Conservation (phyloP, 352 stramenopile genomes). For the Phytophthora parvispora region DNA sequence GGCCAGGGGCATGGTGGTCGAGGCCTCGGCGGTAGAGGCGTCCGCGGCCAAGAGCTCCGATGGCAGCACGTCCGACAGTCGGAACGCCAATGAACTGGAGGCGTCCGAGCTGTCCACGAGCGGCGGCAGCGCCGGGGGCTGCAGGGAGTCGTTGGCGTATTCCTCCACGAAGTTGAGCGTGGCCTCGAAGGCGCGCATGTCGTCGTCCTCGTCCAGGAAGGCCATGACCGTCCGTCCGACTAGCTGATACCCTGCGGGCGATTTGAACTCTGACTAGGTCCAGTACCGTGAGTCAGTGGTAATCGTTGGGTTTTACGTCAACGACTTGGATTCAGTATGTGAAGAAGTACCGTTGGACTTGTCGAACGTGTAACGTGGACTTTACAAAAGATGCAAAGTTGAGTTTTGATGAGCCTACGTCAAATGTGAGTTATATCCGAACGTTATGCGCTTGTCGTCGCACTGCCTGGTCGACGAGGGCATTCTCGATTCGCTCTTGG, state of each 20-base stretch:
- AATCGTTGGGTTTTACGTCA: no score
- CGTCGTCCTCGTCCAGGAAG: slow-evolving; percentile 20
- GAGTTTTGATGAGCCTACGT: no score
- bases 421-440: background rate
- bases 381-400: no score
- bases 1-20: no score
- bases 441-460: background rate
- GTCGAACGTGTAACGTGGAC: background rate
- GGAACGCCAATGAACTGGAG: slow-evolving; percentile 23
- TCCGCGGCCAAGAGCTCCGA: background rate
- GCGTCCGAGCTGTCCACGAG: slow-evolving; percentile 28
- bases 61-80: slow-evolving; percentile 4
- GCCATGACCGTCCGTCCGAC: background rate
- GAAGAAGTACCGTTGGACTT: background rate
- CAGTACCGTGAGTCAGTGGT: background rate
- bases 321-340: background rate
- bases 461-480: slow-evolving; percentile 29
- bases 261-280: background rate
- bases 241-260: background rate
- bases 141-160: slow-evolving; percentile 24
- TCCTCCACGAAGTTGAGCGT: slow-evolving; percentile 43
- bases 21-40: no score
- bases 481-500: slow-evolving; percentile 53
- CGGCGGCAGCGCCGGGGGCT: slow-evolving; percentile 8
- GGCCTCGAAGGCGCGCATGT: slow-evolving; percentile 37